phyloP scores from a whole-genome alignment of 805 yeast genomes.

The Metschnikowia lachancei region DNA sequence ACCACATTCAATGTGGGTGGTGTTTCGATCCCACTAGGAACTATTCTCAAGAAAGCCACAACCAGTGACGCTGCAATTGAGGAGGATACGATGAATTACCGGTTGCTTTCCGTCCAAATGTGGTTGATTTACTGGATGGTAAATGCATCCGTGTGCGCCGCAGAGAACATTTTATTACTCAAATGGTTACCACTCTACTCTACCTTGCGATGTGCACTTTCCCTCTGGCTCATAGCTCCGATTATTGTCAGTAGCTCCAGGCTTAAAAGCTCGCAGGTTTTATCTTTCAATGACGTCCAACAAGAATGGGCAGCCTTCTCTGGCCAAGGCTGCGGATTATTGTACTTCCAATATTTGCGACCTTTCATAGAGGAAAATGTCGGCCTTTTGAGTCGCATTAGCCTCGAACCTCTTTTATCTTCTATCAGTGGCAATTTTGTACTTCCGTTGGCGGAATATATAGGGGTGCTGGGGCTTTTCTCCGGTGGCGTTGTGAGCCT shows the following conservation, averaged over 20 bases:
- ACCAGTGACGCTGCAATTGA: slow-evolving; percentile 15
- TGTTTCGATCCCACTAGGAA: slow-evolving; percentile 38
- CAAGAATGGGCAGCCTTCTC: slow-evolving; percentile 30
- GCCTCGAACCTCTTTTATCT: slow-evolving; percentile 10
- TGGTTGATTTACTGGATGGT: slow-evolving; percentile 65
- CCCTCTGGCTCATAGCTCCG: slow-evolving; percentile 47
- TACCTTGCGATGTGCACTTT: slow-evolving; percentile 54
- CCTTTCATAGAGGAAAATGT: slow-evolving; percentile 30
- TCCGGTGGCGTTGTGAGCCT: neutral
- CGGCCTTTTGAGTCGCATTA: slow-evolving; percentile 11
- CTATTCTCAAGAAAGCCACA: slow-evolving; percentile 32
- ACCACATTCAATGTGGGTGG: slow-evolving; percentile 36
- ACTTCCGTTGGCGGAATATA: slow-evolving; percentile 7
- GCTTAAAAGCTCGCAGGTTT: slow-evolving; percentile 9
- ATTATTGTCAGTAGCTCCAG: slow-evolving; percentile 47
- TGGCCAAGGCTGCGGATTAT: slow-evolving; percentile 32
- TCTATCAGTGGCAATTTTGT: slow-evolving; percentile 9
- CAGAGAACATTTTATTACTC: slow-evolving; percentile 45
- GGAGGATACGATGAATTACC: slow-evolving; percentile 23
- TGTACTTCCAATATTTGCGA: slow-evolving; percentile 27
- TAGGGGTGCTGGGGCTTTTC: slow-evolving; percentile 5
- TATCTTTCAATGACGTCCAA: slow-evolving; percentile 18
- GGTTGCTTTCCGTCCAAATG: slow-evolving; percentile 34
- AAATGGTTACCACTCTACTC: slow-evolving; percentile 24
- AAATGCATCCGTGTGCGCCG: slow-evolving; percentile 41